Evolutionary conservation across 176 grass and related monocot species (phyloP), one percentile per base, ranked within the genome.

Genomic region (Juncus inflexus): DNA sequence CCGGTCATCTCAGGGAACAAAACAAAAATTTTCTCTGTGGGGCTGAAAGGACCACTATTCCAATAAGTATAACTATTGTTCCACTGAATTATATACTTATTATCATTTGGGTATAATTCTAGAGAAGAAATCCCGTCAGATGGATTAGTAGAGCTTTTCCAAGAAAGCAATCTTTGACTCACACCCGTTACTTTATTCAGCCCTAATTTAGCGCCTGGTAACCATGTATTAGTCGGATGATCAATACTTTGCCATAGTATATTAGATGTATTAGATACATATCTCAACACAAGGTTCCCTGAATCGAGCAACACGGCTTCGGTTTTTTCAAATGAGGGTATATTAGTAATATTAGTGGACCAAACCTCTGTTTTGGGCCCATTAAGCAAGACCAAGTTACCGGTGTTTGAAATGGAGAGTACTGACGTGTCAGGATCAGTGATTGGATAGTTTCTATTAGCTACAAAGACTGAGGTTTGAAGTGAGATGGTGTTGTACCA

Each of bases 171-270:
- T 60, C 77, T 75, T 65, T 74, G 73, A 50, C 76, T 75, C 10
- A 78, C 62, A 43, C 74, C 78, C 41, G 7, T 52, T 4, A 5
- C 58, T 58, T 60, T 66, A 53, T 90, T 72, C 14, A 81, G 78
- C 4, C 86, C 86, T 11, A 90, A 71, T 70, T 54, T 76, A 3
- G 82, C 86, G 3, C 82, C 86, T 10, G 86, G 78, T 59, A 90
- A 82, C 82, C 75, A 90, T 37, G 77, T 82, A 76, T 90, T 55
- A 14, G 86, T 90, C 35, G 86, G 86, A 77, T 90, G 82, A 39
- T 90, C 86, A 57, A 90, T 81, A 76, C 86, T 90, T 58, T 90
- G 86, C 86, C 86, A 90, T 12, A 19, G 12, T 52, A 66, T 12
- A 8, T 13, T 1, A 2, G 84, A 42, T 42, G 74, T 50, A 4